Conservation (phyloP, 1,284 basidiomycete species). For the Irpex sp. region DNA sequence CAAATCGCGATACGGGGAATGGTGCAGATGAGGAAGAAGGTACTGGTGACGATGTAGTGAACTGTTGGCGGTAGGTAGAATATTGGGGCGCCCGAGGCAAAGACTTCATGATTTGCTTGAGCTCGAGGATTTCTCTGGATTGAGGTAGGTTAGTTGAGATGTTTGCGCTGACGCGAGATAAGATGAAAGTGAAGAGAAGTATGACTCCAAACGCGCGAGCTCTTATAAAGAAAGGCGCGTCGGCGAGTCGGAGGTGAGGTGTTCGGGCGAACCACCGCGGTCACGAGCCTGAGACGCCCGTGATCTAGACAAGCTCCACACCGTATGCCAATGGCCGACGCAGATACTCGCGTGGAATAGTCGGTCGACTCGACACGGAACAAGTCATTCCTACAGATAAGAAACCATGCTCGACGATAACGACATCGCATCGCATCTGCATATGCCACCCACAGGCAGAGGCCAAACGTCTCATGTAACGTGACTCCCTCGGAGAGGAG, state of each 20-base stretch:
- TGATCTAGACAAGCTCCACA: not conserved
- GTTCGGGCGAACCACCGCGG: not conserved
- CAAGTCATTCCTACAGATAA: not conserved
- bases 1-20: slow-evolving; percentile 27
- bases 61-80: slow-evolving; percentile 22
- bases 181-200: not conserved
- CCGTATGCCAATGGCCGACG: not conserved
- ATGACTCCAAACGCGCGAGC: not conserved
- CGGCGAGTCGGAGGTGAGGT: not conserved
- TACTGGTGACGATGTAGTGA: slow-evolving; percentile 18
- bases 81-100: slow-evolving; percentile 29
- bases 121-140: slow-evolving; percentile 34
- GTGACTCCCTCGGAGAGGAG: not conserved
- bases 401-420: not conserved
- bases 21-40: slow-evolving; percentile 12
- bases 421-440: not conserved
- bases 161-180: not conserved
- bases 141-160: not conserved
- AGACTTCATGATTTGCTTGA: slow-evolving; percentile 33
- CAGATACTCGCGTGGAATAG: not conserved
- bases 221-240: not conserved
- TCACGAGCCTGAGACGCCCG: not conserved
- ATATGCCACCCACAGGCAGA: too few relatives aligned
- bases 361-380: not conserved
- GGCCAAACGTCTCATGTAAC: not conserved